phyloP scores from a whole-genome alignment of 257 asterid genomes.

The Ehretia macrophylla region DNA sequence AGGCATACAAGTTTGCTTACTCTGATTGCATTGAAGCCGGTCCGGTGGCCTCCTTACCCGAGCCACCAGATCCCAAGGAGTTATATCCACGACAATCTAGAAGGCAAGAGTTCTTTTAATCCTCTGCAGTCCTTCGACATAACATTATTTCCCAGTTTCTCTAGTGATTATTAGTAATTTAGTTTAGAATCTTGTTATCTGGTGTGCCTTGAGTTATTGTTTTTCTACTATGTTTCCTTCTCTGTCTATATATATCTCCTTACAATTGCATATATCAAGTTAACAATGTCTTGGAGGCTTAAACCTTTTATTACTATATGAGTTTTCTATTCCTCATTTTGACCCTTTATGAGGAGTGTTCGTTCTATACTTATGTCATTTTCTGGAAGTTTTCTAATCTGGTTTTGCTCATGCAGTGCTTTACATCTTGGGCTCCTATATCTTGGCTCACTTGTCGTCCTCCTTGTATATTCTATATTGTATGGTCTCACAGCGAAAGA shows the following conservation, averaged over 20 bases:
- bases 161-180: neutral
- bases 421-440: constrained; percentile 96
- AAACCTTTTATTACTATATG: neutral
- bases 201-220: too few species aligned
- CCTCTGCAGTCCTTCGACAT: neutral
- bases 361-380: too few species aligned
- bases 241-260: too few species aligned
- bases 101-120: constrained; percentile 47
- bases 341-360: too few species aligned
- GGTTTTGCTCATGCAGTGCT: constrained; percentile 62
- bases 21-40: constrained; percentile 98
- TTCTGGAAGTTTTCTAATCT: neutral
- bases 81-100: constrained; percentile 92
- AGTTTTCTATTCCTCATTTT: neutral
- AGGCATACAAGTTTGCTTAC: constrained; percentile 95
- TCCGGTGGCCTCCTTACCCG: constrained; percentile 89
- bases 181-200: too few species aligned
- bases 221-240: too few species aligned
- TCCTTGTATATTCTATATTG: constrained; percentile 82
- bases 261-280: neutral
- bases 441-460: constrained; percentile 83
- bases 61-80: constrained; percentile 97
- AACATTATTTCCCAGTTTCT: neutral
- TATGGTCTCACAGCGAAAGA: constrained; percentile 98
- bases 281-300: neutral